Conservation (phyloP, 768 basidiomycete species). For the Suillus fuscotomentosus region DNA sequence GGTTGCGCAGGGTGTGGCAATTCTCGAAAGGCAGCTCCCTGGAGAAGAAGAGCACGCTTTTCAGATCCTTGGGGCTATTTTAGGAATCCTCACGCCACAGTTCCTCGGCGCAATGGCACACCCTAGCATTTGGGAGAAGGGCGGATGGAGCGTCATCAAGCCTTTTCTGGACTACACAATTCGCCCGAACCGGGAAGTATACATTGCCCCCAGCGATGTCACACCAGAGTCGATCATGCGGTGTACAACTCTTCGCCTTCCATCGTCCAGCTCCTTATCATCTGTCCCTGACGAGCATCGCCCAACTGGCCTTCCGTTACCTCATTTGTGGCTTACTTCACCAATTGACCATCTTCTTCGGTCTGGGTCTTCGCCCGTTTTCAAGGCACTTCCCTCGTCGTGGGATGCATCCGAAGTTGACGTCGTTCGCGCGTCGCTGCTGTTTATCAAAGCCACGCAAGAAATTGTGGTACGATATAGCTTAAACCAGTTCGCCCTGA, state of each 20-base stretch:
- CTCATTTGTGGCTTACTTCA: constrained; percentile 63
- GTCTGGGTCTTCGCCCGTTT: constrained; percentile 71
- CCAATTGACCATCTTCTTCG: constrained; percentile 79
- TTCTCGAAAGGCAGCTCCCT: constrained; percentile 55
- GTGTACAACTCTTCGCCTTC: constrained; percentile 54
- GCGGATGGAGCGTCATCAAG: constrained; percentile 38
- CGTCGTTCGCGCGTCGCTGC: constrained; percentile 64
- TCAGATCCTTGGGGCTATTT: constrained; percentile 31
- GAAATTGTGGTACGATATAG: constrained; percentile 44
- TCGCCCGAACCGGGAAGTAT: constrained; percentile 36
- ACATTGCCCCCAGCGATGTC: constrained; percentile 50
- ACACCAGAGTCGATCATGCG: constrained; percentile 55
- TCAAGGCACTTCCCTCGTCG: constrained; percentile 58
- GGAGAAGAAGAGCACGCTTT: constrained; percentile 71
- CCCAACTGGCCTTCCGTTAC: constrained; percentile 43
- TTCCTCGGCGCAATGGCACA: constrained; percentile 29
- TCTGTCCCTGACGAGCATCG: constrained; percentile 21
- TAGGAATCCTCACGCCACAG: constrained; percentile 17
- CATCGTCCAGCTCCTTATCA: constrained; percentile 7
- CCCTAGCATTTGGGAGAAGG: constrained; percentile 46
- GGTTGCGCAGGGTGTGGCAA: constrained; percentile 63
- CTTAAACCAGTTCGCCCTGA: constrained; percentile 32
- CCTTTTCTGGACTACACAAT: constrained; percentile 61
- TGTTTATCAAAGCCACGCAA: constrained; percentile 53
- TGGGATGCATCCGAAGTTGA: constrained; percentile 86